Conservation (phyloP, 2,329 filamentous ascomycete species). For the Massarina eburnea region DNA sequence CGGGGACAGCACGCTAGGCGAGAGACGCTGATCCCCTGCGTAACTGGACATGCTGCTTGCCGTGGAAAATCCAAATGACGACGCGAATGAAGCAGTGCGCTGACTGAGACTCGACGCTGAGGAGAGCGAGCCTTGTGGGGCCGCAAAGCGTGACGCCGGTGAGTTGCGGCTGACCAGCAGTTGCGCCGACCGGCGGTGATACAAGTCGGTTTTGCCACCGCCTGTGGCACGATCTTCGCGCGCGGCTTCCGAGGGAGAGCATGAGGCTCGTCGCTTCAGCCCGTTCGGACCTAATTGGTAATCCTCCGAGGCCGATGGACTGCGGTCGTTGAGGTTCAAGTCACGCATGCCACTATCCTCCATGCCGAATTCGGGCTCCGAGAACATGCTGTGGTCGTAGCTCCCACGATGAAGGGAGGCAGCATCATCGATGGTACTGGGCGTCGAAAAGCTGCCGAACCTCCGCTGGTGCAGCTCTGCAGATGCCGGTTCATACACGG, state of each 20-base stretch:
- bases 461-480: conserved; percentile 42
- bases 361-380: conserved; percentile 54
- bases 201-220: conserved; percentile 50
- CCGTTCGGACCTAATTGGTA: conserved; percentile 51
- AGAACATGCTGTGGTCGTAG: conserved; percentile 61
- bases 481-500: conserved; percentile 37
- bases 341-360: conserved; percentile 56
- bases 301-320: conserved; percentile 48
- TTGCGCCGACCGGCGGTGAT: conserved; percentile 57
- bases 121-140: conserved; percentile 63
- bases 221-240: conserved; percentile 50
- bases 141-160: conserved; percentile 56
- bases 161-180: conserved; percentile 59
- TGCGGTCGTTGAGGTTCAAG: conserved; percentile 57
- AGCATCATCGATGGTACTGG: conserved; percentile 51
- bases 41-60: conserved; percentile 68
- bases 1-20: conserved; percentile 63
- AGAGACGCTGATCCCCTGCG: conserved; percentile 62
- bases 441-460: conserved; percentile 52
- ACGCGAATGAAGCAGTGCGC: conserved; percentile 64
- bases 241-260: conserved; percentile 59
- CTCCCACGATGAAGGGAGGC: conserved; percentile 61
- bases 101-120: conserved; percentile 65
- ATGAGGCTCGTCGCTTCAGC: conserved; percentile 66
- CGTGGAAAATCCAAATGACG: conserved; percentile 60